A percentile compares a stretch with the other conserved stretches of the same genome.
Conservation (phyloP, 768 basidiomycete species). For the Rhodosporidiobolus odoratus region DNA sequence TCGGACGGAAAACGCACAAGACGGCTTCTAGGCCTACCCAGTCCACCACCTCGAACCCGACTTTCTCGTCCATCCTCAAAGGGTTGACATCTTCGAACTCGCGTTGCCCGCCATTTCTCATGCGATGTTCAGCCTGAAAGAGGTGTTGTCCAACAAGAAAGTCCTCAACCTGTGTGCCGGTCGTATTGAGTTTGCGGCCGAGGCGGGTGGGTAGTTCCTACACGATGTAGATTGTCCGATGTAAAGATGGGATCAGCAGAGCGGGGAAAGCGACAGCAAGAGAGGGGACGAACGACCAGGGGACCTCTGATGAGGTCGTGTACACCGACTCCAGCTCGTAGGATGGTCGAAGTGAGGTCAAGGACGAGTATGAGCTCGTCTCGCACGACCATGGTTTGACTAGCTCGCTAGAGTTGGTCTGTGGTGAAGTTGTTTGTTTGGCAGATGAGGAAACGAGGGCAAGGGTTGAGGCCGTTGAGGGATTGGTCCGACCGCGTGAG, state of each 20-base stretch:
- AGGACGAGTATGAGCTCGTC: conserved; percentile 75
- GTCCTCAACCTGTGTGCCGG: conserved; percentile 18
- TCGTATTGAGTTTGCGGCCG: conserved; percentile 53
- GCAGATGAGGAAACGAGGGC: neutral
- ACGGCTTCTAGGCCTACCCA: conserved; percentile 83
- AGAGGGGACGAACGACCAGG: conserved; percentile 57
- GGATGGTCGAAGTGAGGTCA: conserved; percentile 64
- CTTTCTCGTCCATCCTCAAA: conserved; percentile 55
- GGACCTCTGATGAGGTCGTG: conserved; percentile 72
- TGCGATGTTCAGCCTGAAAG: neutral
- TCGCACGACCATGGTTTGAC: conserved; percentile 49
- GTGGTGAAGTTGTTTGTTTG: neutral
- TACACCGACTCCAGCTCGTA: conserved; percentile 73
- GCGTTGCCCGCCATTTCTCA: conserved; percentile 55
- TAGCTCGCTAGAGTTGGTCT: too few relatives aligned
- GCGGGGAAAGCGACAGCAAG: neutral
- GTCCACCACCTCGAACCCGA: conserved; percentile 54
- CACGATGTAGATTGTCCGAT: neutral
- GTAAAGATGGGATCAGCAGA: conserved; percentile 5
- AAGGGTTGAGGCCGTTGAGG: too few relatives aligned
- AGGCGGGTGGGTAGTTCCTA: conserved; percentile 78
- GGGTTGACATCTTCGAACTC: conserved; percentile 76
- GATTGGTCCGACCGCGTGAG: too few relatives aligned
- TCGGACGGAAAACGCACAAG: conserved; percentile 56
- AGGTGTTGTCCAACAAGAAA: conserved; percentile 26